A percentile compares a stretch with the other conserved stretches of the same genome.
phyloP scores from a whole-genome alignment of 2,329 filamentous ascomycete species.

The Aspergillus tanneri region DNA sequence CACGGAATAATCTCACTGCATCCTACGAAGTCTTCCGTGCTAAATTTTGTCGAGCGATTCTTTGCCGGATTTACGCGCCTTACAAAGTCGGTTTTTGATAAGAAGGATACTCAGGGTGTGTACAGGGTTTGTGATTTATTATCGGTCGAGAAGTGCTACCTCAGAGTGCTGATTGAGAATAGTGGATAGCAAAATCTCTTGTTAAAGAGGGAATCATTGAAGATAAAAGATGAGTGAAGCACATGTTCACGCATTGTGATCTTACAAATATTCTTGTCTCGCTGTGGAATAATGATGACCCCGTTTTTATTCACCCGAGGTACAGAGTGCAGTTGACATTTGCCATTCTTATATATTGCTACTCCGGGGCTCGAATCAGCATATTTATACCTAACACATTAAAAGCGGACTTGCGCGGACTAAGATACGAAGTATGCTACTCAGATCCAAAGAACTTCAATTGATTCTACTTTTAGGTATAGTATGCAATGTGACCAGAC shows the following conservation, averaged over 20 bases:
- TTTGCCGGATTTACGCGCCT: slow-evolving; percentile 12
- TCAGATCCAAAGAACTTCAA: no score
- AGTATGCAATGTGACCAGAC: no score
- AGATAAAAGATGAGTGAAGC: slow-evolving; percentile 10
- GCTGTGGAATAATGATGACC: slow-evolving; percentile 14
- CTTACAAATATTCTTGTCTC: slow-evolving; percentile 14
- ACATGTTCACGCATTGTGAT: slow-evolving; percentile 14
- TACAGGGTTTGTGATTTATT: slow-evolving; percentile 10
- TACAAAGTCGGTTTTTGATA: slow-evolving; percentile 14
- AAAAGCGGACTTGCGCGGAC: slow-evolving; percentile 10
- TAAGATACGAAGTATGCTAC: slow-evolving; percentile 15
- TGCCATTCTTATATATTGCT: slow-evolving; percentile 11
- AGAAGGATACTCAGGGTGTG: slow-evolving; percentile 12
- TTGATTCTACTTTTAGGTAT: no score
- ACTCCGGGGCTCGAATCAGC: slow-evolving; percentile 12
- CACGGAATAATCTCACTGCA: slow-evolving; percentile 14
- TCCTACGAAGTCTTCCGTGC: slow-evolving; percentile 14
- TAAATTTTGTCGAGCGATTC: slow-evolving; percentile 14
- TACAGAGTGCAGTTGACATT: slow-evolving; percentile 15
- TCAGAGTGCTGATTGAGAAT: slow-evolving; percentile 2
- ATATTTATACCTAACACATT: slow-evolving; percentile 15
- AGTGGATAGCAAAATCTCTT: slow-evolving; percentile 8
- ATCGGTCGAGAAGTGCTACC: not conserved
- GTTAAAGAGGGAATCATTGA: slow-evolving; percentile 11
- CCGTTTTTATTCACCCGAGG: slow-evolving; percentile 11